Evolutionary conservation across 2,329 filamentous ascomycete genomes (phyloP), one percentile per base, ranked within the genome.

Genomic region (Venturia carpophila): DNA sequence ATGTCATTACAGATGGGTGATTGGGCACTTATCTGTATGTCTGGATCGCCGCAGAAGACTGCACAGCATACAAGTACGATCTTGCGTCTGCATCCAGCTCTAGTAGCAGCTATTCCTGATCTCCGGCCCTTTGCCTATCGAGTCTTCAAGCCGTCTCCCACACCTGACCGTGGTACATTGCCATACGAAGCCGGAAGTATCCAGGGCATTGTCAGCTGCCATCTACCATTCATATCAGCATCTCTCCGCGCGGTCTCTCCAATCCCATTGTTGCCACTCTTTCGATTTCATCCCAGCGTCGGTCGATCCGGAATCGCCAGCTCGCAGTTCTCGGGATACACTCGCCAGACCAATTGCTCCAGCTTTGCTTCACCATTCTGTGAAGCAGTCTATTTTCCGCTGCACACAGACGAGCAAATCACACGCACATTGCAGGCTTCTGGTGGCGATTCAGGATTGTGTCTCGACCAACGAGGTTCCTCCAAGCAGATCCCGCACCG

Each of bases 341-440:
- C 17, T 47, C 45, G 45, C 45, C 45, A 47, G 45, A 34, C 30
- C 30, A 34, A 34, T 34, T 34, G 30, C 30, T 34, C 30, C 30
- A 34, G 30, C 30, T 34, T 34, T 34, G 30, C 30, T 34, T 34
- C 30, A 4, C 45, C 21, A n/a, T 47, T 24, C 24, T 27, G 47
- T 21, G 49, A 56, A 56, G 49, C 52, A 37, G 15, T 34, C 27
- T 58, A 37, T 58, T 58, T 37, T 58, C 52, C 52, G 52, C 52
- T 58, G 52, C 52, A 58, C 34, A 27, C 52, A 37, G 52, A 27
- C 15, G 30, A 30, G 52, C 52, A 27, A 58, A 58, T 58, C 52
- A 58, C 52, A 58, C 52, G 27, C 52, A 58, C 19, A 58, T 37
- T 27, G 52, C 49, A 56, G 49, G 24, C 49, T 56, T 56, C 47